These are phyloP conservation scores for Posidonia oceanica DNA, from an alignment of 116 monocot genomes.

Conservation along the genomic window DNA sequence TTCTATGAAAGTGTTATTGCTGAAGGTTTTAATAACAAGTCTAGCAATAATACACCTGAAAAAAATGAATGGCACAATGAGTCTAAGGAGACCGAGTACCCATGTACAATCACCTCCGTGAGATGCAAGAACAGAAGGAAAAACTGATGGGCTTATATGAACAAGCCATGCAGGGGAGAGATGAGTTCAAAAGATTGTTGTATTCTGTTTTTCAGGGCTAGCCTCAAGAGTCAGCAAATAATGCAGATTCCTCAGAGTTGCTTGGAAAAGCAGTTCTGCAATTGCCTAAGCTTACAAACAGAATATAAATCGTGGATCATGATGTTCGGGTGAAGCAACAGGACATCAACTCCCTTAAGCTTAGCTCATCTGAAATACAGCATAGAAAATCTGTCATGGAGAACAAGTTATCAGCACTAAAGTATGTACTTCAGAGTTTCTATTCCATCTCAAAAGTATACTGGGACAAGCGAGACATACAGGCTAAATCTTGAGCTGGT, in stretches of 20 bases:
- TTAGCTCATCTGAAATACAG: conserved; percentile 15
- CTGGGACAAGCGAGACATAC: conserved; percentile 39
- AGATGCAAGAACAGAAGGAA: conserved; percentile 53
- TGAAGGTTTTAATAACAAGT: conserved; percentile 5
- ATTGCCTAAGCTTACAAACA: conserved; percentile 22
- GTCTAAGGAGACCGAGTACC: background rate
- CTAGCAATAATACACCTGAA: background rate
- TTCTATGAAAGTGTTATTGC: conserved; percentile 36
- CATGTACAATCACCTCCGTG: background rate
- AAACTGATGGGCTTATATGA: conserved; percentile 76
- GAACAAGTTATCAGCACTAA: conserved; percentile 31
- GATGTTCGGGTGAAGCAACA: conserved; percentile 27
- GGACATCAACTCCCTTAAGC: conserved; percentile 25
- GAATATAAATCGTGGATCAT: conserved; percentile 9
- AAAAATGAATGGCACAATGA: background rate
- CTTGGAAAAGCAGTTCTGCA: conserved; percentile 32
- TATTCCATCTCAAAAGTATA: conserved; percentile 21
- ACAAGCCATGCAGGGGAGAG: conserved; percentile 78
- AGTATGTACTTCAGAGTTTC: conserved; percentile 19
- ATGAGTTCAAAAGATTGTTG: conserved; percentile 43
- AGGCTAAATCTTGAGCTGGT: conserved; percentile 20
- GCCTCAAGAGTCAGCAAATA: conserved; percentile 14
- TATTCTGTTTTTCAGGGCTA: background rate
- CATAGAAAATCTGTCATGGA: conserved; percentile 25
- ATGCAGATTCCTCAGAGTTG: conserved; percentile 19